Evolutionary conservation across 495 filamentous ascomycete species (phyloP), one percentile per base, ranked within the genome.

Genomic region (Xylaria scruposa): DNA sequence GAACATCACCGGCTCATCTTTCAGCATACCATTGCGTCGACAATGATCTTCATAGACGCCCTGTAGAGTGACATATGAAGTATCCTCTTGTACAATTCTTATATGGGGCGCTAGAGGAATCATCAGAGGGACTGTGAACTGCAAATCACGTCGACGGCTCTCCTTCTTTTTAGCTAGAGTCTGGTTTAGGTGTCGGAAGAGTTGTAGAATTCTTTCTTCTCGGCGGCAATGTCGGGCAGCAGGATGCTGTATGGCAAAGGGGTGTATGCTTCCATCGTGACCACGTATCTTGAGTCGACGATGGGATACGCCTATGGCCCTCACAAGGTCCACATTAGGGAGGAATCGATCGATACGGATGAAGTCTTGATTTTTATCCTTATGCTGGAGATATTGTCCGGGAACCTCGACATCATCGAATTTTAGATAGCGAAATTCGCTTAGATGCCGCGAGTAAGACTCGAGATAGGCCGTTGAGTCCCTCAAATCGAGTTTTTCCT

Each of bases 321-420:
- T 90, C 29, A 98, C 92, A 59, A 98, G 88, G 66, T 98, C 94
- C 42, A 99, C 94, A 77, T 94, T 91, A 15, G 97, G 94, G 77
- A 98, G 81, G 88, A 99, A 98, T 38, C 95, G 91, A 78, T 99
- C 97, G 70, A 99, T 97, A 36, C 93, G 91, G 70, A 98, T 90
- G 77, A 99, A 98, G 78, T 98, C 97, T 76, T 96, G 93, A 78
- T 98, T 98, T 87, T 98, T 98, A 78, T 99, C 97, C 77, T 94
- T 94, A 80, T 97, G 97, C 74, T 95, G 88, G 59, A 99, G 85
- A 78, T 99, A 99, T 80, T 99, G 97, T 2, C 97, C 97, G 0
- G 97, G 97, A 56, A 99, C 90, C 82, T 99, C 97, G 54, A 99
- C 95, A 73, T 98, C 97, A 79, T 99, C 97, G 74, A 98, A 97